These are phyloP conservation scores for Eucalyptus regnans DNA, from an alignment of 345 rosid genomes.

Conservation along the genomic window DNA sequence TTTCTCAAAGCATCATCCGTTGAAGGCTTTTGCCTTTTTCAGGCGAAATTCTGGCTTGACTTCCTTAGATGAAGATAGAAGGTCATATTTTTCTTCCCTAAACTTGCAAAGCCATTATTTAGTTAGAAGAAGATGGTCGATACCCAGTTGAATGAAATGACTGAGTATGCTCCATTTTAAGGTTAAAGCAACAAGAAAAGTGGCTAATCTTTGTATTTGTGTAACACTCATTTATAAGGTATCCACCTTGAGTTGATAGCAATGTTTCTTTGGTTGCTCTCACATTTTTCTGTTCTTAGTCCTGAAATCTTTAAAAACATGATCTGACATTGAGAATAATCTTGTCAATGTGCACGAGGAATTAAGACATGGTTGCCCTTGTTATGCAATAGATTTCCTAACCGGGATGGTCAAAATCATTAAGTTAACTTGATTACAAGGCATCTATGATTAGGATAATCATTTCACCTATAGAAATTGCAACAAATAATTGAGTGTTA, in stretches of 20 bases:
- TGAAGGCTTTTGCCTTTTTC: not conserved
- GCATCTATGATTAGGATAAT: not conserved
- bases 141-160: not conserved
- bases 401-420: rapidly evolving
- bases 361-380: not conserved
- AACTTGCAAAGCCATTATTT: not conserved
- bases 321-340: not conserved
- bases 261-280: not conserved
- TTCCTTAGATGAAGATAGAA: not conserved
- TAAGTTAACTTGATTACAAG: not conserved
- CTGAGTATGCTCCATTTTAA: not conserved
- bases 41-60: slow-evolving; percentile 5
- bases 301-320: not conserved
- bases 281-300: not conserved
- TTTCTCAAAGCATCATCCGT: not conserved
- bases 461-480: not conserved
- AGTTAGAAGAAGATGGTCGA: not conserved
- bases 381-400: not conserved
- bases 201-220: not conserved
- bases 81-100: not conserved
- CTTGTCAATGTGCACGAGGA: not conserved
- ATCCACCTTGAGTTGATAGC: not conserved
- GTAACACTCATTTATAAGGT: not conserved
- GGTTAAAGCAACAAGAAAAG: not conserved
- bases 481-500: not conserved